Conservation (phyloP, 345 rosid species). For the Citrus sp. region DNA sequence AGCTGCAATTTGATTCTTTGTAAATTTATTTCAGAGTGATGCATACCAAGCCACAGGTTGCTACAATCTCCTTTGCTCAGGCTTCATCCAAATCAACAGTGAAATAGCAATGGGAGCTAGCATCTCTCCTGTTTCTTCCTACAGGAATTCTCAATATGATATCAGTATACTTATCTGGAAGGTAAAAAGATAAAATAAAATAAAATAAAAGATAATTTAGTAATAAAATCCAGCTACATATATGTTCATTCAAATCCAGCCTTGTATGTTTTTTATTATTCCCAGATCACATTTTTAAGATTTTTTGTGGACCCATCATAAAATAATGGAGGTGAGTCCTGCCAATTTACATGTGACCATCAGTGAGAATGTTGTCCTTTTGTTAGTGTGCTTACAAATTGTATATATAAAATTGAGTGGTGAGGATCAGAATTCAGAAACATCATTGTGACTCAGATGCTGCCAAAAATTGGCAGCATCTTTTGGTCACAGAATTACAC, state of each 20-base stretch:
- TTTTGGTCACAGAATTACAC: not conserved
- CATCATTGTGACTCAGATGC: constrained; percentile 20
- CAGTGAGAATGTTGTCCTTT: constrained; percentile 27
- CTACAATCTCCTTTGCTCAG: constrained; percentile 95
- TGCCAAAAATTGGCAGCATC: constrained; percentile 17
- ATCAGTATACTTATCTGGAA: constrained; percentile 96
- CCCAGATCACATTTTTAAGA: not conserved
- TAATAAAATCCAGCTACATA: not conserved
- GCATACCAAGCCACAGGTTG: constrained; percentile 99
- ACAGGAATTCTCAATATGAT: constrained; percentile 85
- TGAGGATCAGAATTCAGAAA: constrained; percentile 3
- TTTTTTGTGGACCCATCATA: not conserved
- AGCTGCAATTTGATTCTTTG: not conserved
- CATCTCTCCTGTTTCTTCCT: constrained; percentile 89
- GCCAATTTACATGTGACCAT: constrained; percentile 25
- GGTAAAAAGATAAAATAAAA: constrained; percentile 35
- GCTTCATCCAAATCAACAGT: constrained; percentile 90
- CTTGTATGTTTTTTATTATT: not conserved
- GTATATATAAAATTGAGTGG: constrained; percentile 5
- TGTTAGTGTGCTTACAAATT: constrained; percentile 1
- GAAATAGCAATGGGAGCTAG: constrained; percentile 97
- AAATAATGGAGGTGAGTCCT: not conserved
- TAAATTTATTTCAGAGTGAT: constrained; percentile 65
- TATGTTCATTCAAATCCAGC: not conserved
- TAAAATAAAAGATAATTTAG: not conserved